These are phyloP conservation scores for Cryptococcus depauperatus DNA, from an alignment of 1,284 basidiomycete species.

Conservation along the genomic window DNA sequence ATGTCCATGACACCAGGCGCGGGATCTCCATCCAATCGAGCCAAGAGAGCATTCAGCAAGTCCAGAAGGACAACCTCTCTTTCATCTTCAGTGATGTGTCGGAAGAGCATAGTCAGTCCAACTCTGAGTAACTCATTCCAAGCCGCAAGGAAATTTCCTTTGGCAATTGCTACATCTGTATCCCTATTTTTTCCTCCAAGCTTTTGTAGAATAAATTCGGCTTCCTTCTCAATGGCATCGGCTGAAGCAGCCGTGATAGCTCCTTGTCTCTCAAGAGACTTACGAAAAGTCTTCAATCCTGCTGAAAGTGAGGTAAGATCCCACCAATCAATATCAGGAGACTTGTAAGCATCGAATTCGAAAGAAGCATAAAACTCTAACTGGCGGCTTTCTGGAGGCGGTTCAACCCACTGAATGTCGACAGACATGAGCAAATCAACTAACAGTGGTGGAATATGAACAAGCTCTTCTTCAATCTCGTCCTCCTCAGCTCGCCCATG, in stretches of 20 bases:
- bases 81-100: conserved; percentile 65
- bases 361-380: conserved; percentile 62
- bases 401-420: conserved; percentile 79
- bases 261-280: conserved; percentile 60
- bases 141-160: conserved; percentile 62
- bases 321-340: conserved; percentile 63
- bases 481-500: conserved; percentile 50
- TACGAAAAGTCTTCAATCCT: conserved; percentile 56
- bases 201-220: conserved; percentile 65
- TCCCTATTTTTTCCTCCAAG: conserved; percentile 80
- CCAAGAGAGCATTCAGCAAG: conserved; percentile 62
- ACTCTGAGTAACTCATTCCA: conserved; percentile 79
- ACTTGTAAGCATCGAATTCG: conserved; percentile 66
- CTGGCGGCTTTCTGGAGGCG: conserved; percentile 44
- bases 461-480: conserved; percentile 47
- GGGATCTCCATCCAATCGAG: conserved; percentile 40
- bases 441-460: conserved; percentile 73
- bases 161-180: conserved; percentile 65
- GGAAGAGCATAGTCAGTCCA: conserved; percentile 72
- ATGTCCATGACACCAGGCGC: conserved; percentile 67
- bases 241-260: conserved; percentile 50
- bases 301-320: conserved; percentile 63
- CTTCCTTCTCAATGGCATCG: conserved; percentile 58
- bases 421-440: conserved; percentile 80
- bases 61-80: conserved; percentile 82